Base-by-base conservation (phyloP, 2,329 filamentous ascomycete species). In the Fusarium burgessii region DNA sequence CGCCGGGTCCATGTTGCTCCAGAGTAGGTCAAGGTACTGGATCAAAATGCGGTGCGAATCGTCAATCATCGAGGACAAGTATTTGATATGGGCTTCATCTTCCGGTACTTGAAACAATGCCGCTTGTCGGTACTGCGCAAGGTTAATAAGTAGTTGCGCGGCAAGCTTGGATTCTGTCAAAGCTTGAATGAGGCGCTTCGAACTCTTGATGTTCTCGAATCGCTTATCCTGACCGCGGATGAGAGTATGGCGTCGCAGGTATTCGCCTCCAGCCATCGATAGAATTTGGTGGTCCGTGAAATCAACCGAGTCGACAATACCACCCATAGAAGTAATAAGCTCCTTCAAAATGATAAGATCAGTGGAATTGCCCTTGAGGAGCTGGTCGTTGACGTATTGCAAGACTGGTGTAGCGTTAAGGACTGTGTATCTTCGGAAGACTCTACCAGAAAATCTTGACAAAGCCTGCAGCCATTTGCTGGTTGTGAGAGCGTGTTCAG, bases 341-440 rank as follows among this genome's bases (percentile, higher is more conserved):
- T 98, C 94, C 77, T 96, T 93, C 43, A 99, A 84, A 66, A 99
- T 93, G 70, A 97, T 93, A 36, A 99, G 86, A 79, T 98, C 95
- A 13, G 93, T 97, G 1, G 94, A 92, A 74, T 97, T 97, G 69
- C 95, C 92, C 52, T 87, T 88, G 52, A 90, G 88, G 8, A 99
- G 88, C 78, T 98, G 94, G 66, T 93, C 88, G 49, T 93, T 92
- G 70, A 98, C 93, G 78, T 98, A 98, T 79, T 95, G 93, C 54
- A 99, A 85, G 20, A 99, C 89, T 0, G 96, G 95, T 0, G 90
- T 90, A 2, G 94, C 90, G 74, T 96, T 92, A 85, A 98, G 91
- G 71, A 92, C 88, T 20, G 91, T 88, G 78, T 98, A 98, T 51
- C 93, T 90, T 76, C 92, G 91, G 80, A 97, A 98, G 5, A 97